These are phyloP conservation scores for Citrullus mucosospermus DNA, from an alignment of 306 rosid genomes.

Conservation along the genomic window DNA sequence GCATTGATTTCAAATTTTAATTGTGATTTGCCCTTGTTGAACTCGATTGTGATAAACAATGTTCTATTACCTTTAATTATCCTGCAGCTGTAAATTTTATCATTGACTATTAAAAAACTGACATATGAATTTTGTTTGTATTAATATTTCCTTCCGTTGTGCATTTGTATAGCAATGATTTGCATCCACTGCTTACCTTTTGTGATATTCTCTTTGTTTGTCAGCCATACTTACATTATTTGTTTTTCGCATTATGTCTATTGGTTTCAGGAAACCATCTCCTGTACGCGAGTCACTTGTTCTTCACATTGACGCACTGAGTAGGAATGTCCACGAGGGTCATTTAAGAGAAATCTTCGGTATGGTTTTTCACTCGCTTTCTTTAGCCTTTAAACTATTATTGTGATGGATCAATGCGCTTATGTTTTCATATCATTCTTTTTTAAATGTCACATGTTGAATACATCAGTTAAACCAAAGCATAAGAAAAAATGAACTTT, in stretches of 20 bases:
- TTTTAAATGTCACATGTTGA: not conserved
- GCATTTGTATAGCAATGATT: not conserved
- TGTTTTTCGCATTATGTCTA: not conserved
- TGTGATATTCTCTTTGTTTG: not conserved
- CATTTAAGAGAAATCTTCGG: slow-evolving; percentile 86
- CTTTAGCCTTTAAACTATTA: not conserved
- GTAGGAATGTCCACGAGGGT: slow-evolving; percentile 95
- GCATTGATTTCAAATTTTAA: not conserved
- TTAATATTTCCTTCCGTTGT: not conserved
- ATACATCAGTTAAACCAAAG: not conserved
- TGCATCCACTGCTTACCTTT: not conserved
- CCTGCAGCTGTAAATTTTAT: not conserved
- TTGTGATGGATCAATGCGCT: not conserved
- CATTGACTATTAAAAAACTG: not conserved
- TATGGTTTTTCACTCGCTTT: slow-evolving; percentile 23
- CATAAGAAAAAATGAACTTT: not conserved
- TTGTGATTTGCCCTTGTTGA: not conserved
- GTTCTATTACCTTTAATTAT: not conserved
- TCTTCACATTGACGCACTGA: slow-evolving; percentile 74
- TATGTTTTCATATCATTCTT: not conserved
- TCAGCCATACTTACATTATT: not conserved
- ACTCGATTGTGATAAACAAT: not conserved
- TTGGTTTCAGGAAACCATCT: slow-evolving; percentile 62
- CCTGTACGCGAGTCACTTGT: slow-evolving; percentile 79
- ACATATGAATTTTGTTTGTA: not conserved